These are phyloP conservation scores for Beauveria asiatica DNA, from an alignment of 2,329 filamentous ascomycete species.

Conservation along the genomic window DNA sequence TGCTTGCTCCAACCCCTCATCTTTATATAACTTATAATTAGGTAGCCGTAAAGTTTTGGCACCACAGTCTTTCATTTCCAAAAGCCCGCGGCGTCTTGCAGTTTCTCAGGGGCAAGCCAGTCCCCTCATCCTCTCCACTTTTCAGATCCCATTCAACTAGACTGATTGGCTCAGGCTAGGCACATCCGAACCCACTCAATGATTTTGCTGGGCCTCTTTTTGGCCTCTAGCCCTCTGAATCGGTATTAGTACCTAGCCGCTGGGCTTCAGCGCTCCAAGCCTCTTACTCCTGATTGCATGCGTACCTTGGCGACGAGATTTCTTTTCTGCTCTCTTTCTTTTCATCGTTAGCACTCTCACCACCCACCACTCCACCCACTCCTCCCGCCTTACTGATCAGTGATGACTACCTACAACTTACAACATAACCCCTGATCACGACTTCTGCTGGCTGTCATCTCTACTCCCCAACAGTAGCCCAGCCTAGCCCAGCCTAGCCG, in stretches of 20 bases:
- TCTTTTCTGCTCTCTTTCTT: not conserved
- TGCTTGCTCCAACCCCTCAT: too few species aligned
- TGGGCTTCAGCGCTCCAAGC: too few species aligned
- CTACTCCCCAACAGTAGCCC: not conserved
- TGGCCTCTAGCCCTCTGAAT: not conserved
- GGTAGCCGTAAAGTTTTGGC: too few species aligned
- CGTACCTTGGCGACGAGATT: not conserved
- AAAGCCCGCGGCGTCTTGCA: not conserved
- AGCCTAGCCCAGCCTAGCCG: not conserved
- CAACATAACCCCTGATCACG: not conserved
- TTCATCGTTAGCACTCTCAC: not conserved
- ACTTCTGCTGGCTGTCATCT: not conserved
- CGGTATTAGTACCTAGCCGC: not conserved
- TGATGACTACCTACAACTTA: too few species aligned
- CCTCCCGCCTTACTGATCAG: not conserved
- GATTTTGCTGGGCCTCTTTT: not conserved
- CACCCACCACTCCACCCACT: not conserved
- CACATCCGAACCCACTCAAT: not conserved
- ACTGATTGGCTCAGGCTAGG: slow-evolving; percentile 3
- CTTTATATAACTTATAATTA: too few species aligned
- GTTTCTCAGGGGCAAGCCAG: slow-evolving; percentile 1
- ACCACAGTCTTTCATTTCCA: not conserved
- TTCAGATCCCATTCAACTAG: not conserved
- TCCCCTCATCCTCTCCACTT: not conserved
- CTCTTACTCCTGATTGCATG: too few species aligned